Percentiles rank a stretch among this genome's conserved stretches.
phyloP scores from a whole-genome alignment of 352 stramenopile genomes.

The Pythium coloratum region DNA sequence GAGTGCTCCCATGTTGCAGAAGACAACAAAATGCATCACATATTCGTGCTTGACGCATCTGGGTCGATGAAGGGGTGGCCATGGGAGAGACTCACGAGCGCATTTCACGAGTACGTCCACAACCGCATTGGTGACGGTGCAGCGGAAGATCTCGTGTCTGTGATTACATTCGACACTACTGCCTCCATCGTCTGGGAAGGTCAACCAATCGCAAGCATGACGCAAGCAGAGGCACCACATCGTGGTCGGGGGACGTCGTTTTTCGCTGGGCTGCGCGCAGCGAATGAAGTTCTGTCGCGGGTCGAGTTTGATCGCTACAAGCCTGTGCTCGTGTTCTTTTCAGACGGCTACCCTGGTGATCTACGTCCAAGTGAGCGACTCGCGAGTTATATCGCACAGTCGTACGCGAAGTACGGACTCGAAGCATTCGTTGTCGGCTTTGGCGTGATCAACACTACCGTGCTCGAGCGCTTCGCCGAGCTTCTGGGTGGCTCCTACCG shows the following conservation, averaged over 20 bases:
- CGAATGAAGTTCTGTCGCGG: constrained; percentile 72
- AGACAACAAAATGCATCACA: constrained; percentile 62
- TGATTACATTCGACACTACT: constrained; percentile 63
- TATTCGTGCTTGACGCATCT: constrained; percentile 82
- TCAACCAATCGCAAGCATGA: constrained; percentile 47
- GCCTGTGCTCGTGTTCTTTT: constrained; percentile 79
- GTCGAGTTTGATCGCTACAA: constrained; percentile 59
- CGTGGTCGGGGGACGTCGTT: constrained; percentile 56
- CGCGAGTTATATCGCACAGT: constrained; percentile 48
- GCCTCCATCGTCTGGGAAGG: constrained; percentile 53
- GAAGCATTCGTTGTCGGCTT: constrained; percentile 74
- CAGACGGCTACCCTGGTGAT: constrained; percentile 62
- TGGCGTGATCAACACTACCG: constrained; percentile 56
- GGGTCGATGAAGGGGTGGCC: constrained; percentile 67
- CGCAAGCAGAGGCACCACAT: constrained; percentile 30
- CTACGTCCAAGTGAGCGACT: constrained; percentile 44
- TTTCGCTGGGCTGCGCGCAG: constrained; percentile 44
- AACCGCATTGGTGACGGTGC: constrained; percentile 61
- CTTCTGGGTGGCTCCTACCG: constrained; percentile 64
- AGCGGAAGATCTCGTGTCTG: constrained; percentile 63
- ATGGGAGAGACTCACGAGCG: constrained; percentile 58
- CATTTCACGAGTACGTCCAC: constrained; percentile 61
- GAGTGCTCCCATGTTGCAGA: constrained; percentile 60
- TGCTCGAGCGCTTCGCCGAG: constrained; percentile 56
- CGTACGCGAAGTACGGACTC: constrained; percentile 62